phyloP scores from a whole-genome alignment of 2,329 filamentous ascomycete genomes.

The Ophiostoma triangulosporum region DNA sequence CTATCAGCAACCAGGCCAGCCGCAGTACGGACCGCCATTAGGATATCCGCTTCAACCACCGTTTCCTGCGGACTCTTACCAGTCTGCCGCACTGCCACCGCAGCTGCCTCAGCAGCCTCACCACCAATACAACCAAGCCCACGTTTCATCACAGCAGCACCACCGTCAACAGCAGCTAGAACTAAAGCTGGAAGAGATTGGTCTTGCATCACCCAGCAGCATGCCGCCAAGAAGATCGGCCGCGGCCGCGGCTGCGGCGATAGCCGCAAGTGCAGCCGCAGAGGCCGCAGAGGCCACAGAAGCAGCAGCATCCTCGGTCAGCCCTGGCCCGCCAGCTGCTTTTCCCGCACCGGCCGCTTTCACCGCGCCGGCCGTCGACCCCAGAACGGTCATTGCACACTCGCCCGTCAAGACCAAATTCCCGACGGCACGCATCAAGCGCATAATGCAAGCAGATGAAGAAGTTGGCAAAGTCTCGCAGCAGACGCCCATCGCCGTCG shows the following conservation, averaged over 20 bases:
- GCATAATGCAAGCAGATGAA: conserved; percentile 98
- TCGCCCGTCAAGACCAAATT: conserved; percentile 89
- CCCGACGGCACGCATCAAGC: conserved; percentile 91
- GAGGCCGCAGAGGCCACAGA: background rate
- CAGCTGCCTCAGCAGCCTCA: background rate
- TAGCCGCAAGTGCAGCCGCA: conserved; percentile 1
- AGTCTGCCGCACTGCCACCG: background rate
- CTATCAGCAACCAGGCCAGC: conserved; percentile 6
- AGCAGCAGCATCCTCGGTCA: background rate
- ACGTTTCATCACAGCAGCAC: background rate
- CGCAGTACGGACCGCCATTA: background rate
- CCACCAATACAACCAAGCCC: background rate
- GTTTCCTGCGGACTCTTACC: background rate
- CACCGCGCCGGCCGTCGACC: background rate
- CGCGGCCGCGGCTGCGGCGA: background rate
- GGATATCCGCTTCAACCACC: background rate
- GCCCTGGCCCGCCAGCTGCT: background rate
- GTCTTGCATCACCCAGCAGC: background rate
- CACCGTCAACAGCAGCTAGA: background rate
- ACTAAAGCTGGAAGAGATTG: background rate
- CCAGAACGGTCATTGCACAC: conserved; percentile 30
- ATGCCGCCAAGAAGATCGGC: conserved; percentile 13
- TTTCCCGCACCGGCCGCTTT: background rate
- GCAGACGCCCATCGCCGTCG: conserved; percentile 89
- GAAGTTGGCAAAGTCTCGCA: conserved; percentile 97